A percentile compares a stretch with the other conserved stretches of the same genome.
These are phyloP conservation scores for Oryza officinalis DNA, from an alignment of 176 grass and related monocot species.

Conservation along the genomic window DNA sequence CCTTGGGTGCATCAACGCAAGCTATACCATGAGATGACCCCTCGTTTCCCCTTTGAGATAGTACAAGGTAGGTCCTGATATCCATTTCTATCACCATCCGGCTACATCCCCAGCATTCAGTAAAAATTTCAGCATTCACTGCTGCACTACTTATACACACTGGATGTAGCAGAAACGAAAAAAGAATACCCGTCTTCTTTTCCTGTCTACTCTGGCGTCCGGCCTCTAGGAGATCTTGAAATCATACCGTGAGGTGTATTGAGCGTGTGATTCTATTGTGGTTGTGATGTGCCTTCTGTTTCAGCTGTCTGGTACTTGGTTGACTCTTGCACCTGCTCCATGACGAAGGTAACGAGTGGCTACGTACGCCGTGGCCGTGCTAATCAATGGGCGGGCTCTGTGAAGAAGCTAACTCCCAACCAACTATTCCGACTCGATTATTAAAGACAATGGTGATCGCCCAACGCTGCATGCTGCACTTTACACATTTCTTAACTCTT, in stretches of 20 bases:
- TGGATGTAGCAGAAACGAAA: background rate
- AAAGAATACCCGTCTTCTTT: background rate
- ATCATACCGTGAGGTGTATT: background rate
- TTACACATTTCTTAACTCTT: background rate
- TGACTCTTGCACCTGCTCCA: background rate
- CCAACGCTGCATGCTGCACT: background rate
- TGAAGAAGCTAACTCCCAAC: constrained; percentile 31
- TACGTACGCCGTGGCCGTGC: background rate
- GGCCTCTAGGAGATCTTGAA: too few relatives aligned
- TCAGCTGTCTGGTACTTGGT: background rate
- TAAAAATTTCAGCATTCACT: background rate
- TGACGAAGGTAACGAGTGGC: background rate
- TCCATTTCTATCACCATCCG: background rate
- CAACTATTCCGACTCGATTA: constrained; percentile 40
- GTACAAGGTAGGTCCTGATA: background rate
- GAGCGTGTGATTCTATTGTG: background rate
- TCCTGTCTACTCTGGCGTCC: background rate
- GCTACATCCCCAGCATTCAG: background rate
- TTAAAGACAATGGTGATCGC: constrained; percentile 23
- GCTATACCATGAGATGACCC: background rate
- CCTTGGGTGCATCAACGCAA: background rate
- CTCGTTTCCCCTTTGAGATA: background rate
- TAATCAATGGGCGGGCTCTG: constrained; percentile 29
- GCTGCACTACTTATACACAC: background rate
- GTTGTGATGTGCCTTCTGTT: background rate